Evolutionary conservation across 495 filamentous ascomycete species (phyloP).

Genomic region (Hypomontagnella submonticulosa): DNA sequence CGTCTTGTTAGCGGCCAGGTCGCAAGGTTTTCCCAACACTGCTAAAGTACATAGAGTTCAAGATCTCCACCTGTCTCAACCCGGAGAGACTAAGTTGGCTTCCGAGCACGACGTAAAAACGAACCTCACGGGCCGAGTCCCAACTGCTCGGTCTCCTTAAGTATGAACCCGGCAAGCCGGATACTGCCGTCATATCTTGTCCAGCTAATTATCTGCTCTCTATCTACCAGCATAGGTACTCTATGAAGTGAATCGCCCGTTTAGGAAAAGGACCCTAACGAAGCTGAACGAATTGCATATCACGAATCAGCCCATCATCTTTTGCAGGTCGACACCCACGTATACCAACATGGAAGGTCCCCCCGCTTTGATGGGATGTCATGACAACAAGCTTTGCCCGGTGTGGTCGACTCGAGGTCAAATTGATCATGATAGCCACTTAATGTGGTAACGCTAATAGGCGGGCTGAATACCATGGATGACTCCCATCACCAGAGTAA

Average conservation of each 20-base stretch:
- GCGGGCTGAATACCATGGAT: no score
- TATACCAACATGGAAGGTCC: conserved; percentile 1
- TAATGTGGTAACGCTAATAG: background rate
- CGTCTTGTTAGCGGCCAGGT: background rate
- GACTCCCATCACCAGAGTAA: no score
- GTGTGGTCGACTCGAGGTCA: background rate
- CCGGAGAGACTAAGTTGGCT: no score
- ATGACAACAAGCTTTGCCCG: conserved; percentile 1
- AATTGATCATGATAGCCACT: background rate
- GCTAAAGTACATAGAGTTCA: no score
- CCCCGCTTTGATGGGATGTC: conserved; percentile 2
- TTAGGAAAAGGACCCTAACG: no score
- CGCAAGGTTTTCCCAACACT: no score
- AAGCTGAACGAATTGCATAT: no score
- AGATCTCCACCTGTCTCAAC: no score
- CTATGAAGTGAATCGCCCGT: background rate
- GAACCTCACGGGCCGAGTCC: conserved; percentile 9
- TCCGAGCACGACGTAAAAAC: background rate
- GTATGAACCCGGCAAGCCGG: conserved; percentile 3
- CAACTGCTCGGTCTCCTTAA: background rate
- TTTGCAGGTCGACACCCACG: no score
- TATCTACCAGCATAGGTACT: background rate
- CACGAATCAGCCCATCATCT: no score
- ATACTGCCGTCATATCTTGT: background rate
- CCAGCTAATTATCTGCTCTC: background rate